Conservation (phyloP, 768 basidiomycete species). For the Russula dissimulans region DNA sequence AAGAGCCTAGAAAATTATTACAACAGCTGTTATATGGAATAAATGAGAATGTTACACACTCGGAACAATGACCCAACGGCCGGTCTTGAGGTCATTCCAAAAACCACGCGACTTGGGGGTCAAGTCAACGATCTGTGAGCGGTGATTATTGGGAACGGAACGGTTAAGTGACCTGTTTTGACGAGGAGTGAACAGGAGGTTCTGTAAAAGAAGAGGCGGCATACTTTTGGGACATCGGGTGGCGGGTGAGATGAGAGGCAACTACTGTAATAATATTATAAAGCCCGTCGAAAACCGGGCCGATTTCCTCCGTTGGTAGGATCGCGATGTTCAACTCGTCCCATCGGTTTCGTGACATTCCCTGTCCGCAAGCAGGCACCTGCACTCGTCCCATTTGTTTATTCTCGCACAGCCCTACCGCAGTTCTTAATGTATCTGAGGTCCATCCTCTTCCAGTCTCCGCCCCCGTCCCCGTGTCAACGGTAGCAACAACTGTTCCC, state of each 20-base stretch:
- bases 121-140: slow-evolving; percentile 3
- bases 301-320: not conserved
- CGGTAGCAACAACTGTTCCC: slow-evolving; percentile 29
- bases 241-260: slow-evolving; percentile 50
- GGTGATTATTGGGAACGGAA: not conserved
- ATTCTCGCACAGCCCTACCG: slow-evolving; percentile 50
- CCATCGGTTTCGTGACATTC: slow-evolving; percentile 45
- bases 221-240: slow-evolving; percentile 56
- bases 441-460: slow-evolving; percentile 29
- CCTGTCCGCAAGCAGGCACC: slow-evolving; percentile 45
- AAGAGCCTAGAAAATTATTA: slow-evolving; percentile 35
- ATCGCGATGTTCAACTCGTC: slow-evolving; percentile 52
- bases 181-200: not conserved
- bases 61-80: slow-evolving; percentile 70
- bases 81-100: slow-evolving; percentile 41
- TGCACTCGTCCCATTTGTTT: slow-evolving; percentile 51
- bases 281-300: not conserved
- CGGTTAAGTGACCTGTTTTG: not conserved
- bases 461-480: slow-evolving; percentile 23
- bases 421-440: slow-evolving; percentile 30
- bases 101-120: slow-evolving; percentile 30
- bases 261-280: no score
- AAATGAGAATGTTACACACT: slow-evolving; percentile 32
- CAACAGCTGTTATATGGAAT: not conserved
- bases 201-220: slow-evolving; percentile 19